Percentiles rank a stretch among this genome's conserved stretches.
Evolutionary conservation across 257 asterid species (phyloP).

Genomic region (Linaria vulgaris): DNA sequence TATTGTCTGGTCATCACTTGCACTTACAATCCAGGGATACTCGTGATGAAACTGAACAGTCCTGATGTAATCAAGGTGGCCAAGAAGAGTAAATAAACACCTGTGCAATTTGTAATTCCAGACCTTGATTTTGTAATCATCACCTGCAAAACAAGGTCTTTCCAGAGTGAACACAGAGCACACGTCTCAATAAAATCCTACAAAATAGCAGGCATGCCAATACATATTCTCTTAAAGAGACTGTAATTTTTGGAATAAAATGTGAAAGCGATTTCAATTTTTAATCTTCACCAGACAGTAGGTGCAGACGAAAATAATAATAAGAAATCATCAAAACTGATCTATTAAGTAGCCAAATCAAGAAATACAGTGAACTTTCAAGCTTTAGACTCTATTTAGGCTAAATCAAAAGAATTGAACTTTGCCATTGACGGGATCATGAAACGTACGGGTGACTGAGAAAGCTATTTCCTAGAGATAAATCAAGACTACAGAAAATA

Average conservation of each 20-base stretch:
- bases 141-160: slow-evolving; percentile 58
- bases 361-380: not conserved
- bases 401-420: not conserved
- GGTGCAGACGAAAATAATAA: not conserved
- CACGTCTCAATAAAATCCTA: not conserved
- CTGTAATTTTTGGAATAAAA: not conserved
- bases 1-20: slow-evolving; percentile 97
- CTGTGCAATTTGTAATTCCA: slow-evolving; percentile 97
- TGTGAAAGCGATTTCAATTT: not conserved
- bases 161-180: not conserved
- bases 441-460: not conserved
- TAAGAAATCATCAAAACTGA: not conserved
- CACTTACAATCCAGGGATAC: slow-evolving; percentile 96
- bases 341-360: not conserved
- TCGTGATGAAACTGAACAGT: slow-evolving; percentile 98
- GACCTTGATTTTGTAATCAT: slow-evolving; percentile 96
- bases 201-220: not conserved
- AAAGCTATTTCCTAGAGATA: slow-evolving; percentile 3
- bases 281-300: slow-evolving; percentile 10
- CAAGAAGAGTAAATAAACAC: slow-evolving; percentile 93
- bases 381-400: not conserved
- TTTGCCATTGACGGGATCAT: not conserved
- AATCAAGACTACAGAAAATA: slow-evolving; percentile 1
- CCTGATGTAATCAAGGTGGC: slow-evolving; percentile 95
- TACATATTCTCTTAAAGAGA: not conserved